Percentiles rank a stretch among this genome's conserved stretches.
Evolutionary conservation across 2,329 filamentous ascomycete species (phyloP).

Genomic region (Fusarium annulatum): DNA sequence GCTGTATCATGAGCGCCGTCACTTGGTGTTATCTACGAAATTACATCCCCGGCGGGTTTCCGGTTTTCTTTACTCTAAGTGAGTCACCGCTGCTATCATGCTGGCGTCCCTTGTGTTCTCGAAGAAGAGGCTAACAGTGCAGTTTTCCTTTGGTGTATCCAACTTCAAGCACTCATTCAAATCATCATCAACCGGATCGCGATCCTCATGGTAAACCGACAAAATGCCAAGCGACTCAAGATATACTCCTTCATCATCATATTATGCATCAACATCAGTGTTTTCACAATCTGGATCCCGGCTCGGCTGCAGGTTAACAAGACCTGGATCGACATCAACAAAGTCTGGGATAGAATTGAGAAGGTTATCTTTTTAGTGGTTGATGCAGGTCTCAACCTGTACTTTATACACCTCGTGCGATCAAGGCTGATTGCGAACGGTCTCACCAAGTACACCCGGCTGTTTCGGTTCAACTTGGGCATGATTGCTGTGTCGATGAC

Average conservation of each 20-base stretch:
- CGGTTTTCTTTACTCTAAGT: slow-evolving; percentile 42
- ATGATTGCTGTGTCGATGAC: slow-evolving; percentile 48
- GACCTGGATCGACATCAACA: slow-evolving; percentile 58
- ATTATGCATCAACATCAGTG: slow-evolving; percentile 61
- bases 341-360: slow-evolving; percentile 64
- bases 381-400: slow-evolving; percentile 62
- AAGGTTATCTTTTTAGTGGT: slow-evolving; percentile 63
- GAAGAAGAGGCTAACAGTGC: neutral
- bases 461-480: slow-evolving; percentile 52
- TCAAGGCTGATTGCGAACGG: slow-evolving; percentile 59
- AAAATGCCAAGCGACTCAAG: slow-evolving; percentile 54
- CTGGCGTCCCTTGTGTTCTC: neutral
- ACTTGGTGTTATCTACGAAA: slow-evolving; percentile 43
- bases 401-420: slow-evolving; percentile 62
- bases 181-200: slow-evolving; percentile 68
- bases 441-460: slow-evolving; percentile 59
- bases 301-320: slow-evolving; percentile 57
- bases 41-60: slow-evolving; percentile 42
- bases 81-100: neutral
- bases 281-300: slow-evolving; percentile 66
- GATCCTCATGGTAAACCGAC: slow-evolving; percentile 57
- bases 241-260: slow-evolving; percentile 57
- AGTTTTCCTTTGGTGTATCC: slow-evolving; percentile 53
- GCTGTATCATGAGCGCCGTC: slow-evolving; percentile 42
- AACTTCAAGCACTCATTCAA: slow-evolving; percentile 63